Base-by-base conservation (phyloP, 805 yeast genomes). In the Candida ficus region DNA sequence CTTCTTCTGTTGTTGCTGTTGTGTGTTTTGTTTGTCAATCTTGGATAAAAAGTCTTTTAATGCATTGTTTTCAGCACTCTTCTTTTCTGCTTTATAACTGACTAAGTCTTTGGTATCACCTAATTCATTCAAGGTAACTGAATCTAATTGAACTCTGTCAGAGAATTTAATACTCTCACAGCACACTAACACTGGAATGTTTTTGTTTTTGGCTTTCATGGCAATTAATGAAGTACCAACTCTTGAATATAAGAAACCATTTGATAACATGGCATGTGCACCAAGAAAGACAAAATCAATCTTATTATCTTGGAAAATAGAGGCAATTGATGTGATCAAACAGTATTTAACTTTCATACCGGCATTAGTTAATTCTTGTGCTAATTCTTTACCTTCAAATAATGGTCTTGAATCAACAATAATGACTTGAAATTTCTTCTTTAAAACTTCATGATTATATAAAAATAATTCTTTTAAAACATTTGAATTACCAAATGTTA, bases 231-330 rank as follows among this genome's bases (percentile, higher is more conserved):
- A 96, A 7, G 97, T 83, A 18, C 99, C 99, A 14, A 88, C 97
- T 46, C 99, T 76, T 2, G 97, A 85, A 58, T 86, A 89, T 42
- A 93, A 71, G 59, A 89, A 77, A 1, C 99, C 99, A 58, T 93
- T 93, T 8, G 97, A 88, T 42, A 93, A 72, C 86, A 93, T 89
- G 25, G 97, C 95, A 59, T 93, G 98, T 0, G 98, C 98, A 13
- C 99, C 99, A 27, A 93, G 68, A 61, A 93, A 83, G 7, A 93
- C 95, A 49, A 84, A 83, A 52, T 93, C 93, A 26, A 93, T 91
- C 59, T 84, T 88, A 60, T 86, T 89, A 17, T 41, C 44, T 51
- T 82, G 84, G 53, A 93, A 72, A 9, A 88, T 80, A 20, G 93
- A 79, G 4, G 90, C 76, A 37, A 93, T 68, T 16, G 95, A 83